These are phyloP conservation scores for Camelina laxa DNA, from an alignment of 345 rosid genomes.

Conservation along the genomic window DNA sequence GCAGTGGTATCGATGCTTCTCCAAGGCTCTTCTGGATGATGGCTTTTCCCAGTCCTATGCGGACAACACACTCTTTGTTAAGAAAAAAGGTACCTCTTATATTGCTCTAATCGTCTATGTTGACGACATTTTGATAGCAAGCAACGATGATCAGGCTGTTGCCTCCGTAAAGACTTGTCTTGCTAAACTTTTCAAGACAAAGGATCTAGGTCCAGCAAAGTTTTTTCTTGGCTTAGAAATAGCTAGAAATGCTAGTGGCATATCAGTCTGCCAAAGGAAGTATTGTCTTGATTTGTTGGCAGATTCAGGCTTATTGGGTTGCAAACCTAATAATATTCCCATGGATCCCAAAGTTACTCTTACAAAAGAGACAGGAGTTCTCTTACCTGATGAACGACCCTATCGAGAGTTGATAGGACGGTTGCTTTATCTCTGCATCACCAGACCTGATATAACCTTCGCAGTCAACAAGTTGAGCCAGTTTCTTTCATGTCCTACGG, in stretches of 20 bases:
- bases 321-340: not conserved
- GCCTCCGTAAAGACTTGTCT: rapidly evolving
- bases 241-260: not conserved
- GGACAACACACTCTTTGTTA: not conserved
- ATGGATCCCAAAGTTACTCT: not conserved
- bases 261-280: not conserved
- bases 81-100: no score
- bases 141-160: not conserved
- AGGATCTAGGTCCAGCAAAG: not conserved
- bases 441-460: not conserved
- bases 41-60: not conserved
- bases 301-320: not conserved
- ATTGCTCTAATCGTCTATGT: not conserved
- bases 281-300: not conserved
- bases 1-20: not conserved
- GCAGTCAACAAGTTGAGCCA: not conserved
- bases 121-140: not conserved
- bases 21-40: not conserved
- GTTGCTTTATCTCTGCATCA: not conserved
- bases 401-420: not conserved
- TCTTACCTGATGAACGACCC: not conserved
- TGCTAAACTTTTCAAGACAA: not conserved
- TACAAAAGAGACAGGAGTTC: not conserved
- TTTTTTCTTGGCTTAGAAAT: not conserved
- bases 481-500: not conserved